These are phyloP conservation scores for Circinella minor DNA, from an alignment of 371 early-diverging fungal genomes.

Conservation along the genomic window DNA sequence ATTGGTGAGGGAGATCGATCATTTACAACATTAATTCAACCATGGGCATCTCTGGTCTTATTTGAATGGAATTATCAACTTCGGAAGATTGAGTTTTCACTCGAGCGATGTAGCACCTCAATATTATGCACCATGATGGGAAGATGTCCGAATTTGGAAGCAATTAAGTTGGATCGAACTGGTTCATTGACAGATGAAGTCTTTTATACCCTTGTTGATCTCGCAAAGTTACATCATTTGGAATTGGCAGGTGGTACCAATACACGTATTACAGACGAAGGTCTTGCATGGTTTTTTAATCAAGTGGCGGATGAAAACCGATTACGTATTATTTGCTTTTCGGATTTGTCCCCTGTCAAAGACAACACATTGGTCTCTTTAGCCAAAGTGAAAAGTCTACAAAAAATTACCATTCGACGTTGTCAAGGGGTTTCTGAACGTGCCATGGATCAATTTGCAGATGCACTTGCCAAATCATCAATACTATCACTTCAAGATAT, in stretches of 20 bases:
- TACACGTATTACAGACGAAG: conserved; percentile 1
- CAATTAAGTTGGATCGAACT: neutral
- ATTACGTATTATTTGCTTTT: neutral
- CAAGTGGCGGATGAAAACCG: neutral
- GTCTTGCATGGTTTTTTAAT: neutral
- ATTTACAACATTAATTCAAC: conserved; percentile 3
- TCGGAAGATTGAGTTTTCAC: neutral
- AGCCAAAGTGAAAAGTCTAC: conserved; percentile 1
- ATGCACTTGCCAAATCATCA: neutral
- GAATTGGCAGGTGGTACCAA: neutral
- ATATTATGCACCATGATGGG: neutral
- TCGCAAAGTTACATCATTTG: neutral
- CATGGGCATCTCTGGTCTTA: neutral
- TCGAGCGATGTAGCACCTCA: conserved; percentile 1
- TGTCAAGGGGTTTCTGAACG: neutral
- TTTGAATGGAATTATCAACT: conserved; percentile 1
- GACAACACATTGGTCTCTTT: neutral
- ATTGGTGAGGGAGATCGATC: conserved; percentile 7
- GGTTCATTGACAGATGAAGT: conserved; percentile 2
- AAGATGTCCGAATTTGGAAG: neutral
- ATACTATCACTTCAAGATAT: conserved; percentile 7
- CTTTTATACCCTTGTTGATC: neutral
- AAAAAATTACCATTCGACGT: neutral
- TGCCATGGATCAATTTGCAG: conserved; percentile 7
- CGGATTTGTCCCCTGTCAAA: neutral